Percentiles rank a stretch among this genome's conserved stretches.
Evolutionary conservation across 2,329 filamentous ascomycete genomes (phyloP).

Genomic region (Hymenoscyphus fraxineus): DNA sequence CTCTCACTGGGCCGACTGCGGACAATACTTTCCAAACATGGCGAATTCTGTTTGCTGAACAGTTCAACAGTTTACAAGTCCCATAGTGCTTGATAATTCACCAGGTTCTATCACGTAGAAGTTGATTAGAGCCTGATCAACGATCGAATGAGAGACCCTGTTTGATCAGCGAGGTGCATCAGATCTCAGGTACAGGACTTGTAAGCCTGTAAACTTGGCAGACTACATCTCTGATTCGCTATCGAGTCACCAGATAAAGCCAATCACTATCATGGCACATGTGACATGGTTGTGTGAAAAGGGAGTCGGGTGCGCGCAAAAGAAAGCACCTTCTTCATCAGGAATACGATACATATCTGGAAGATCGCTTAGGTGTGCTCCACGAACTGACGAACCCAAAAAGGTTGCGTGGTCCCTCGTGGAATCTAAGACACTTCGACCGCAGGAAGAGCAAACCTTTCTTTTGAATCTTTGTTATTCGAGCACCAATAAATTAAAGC

Average conservation of each 20-base stretch:
- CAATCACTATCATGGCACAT: slow-evolving; percentile 1
- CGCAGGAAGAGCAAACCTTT: not conserved
- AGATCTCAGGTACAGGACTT: slow-evolving; percentile 15
- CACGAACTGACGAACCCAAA: not conserved
- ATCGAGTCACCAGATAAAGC: not conserved
- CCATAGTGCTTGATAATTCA: not conserved
- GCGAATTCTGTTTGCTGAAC: not conserved
- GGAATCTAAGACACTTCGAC: not conserved
- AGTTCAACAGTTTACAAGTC: not conserved
- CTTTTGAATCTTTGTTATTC: not conserved
- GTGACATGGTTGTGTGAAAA: slow-evolving; percentile 13
- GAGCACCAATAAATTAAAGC: not conserved
- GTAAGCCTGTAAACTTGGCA: slow-evolving; percentile 5
- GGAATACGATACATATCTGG: not conserved
- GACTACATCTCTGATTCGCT: slow-evolving; percentile 14
- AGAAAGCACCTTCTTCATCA: slow-evolving; percentile 9
- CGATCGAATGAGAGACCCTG: slow-evolving; percentile 20
- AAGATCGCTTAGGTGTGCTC: not conserved
- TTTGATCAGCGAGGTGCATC: slow-evolving; percentile 11
- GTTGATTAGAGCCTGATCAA: slow-evolving; percentile 15
- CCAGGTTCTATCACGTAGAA: not conserved
- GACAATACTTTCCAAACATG: not conserved
- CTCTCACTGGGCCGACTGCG: slow-evolving; percentile 10
- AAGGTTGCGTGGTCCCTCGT: not conserved
- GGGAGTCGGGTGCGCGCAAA: not conserved